These are phyloP conservation scores for Crithidia sp. DNA, from an alignment of 208 protist species.

Conservation along the genomic window DNA sequence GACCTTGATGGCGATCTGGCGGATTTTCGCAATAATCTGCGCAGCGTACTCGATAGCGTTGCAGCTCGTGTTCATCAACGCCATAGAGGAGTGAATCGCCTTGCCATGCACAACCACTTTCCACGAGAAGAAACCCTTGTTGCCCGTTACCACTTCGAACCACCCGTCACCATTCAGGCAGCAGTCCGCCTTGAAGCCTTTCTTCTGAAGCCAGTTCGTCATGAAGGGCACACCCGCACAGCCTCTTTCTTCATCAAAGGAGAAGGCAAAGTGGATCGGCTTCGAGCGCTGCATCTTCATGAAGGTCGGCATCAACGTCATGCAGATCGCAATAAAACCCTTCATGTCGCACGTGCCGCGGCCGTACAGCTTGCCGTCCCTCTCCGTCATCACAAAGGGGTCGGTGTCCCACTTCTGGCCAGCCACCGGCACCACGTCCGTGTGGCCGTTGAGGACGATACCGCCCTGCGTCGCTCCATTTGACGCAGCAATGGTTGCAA, in stretches of 20 bases:
- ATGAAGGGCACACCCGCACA: conserved; percentile 40
- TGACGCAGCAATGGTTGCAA: conserved; percentile 38
- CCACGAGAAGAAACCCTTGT: conserved; percentile 42
- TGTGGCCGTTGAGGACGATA: conserved; percentile 64
- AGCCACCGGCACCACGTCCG: conserved; percentile 62
- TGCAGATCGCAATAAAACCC: conserved; percentile 48
- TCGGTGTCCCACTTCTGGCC: conserved; percentile 63
- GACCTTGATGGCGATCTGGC: conserved; percentile 37
- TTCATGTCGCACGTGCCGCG: conserved; percentile 68
- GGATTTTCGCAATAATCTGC: conserved; percentile 52
- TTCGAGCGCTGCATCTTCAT: conserved; percentile 49
- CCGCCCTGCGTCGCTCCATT: conserved; percentile 50
- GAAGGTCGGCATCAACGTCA: conserved; percentile 46
- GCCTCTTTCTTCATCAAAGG: conserved; percentile 56
- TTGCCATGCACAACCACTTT: conserved; percentile 46
- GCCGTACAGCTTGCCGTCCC: conserved; percentile 61
- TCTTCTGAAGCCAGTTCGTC: conserved; percentile 32
- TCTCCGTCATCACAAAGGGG: conserved; percentile 55
- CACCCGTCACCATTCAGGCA: conserved; percentile 44
- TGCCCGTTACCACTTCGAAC: conserved; percentile 36
- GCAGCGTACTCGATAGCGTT: conserved; percentile 52
- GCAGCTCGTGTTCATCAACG: conserved; percentile 48
- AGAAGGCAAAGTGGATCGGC: conserved; percentile 56
- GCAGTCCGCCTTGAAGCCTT: conserved; percentile 34
- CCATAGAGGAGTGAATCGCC: conserved; percentile 53